These are phyloP conservation scores for Lepiota brunneoincarnata DNA, from an alignment of 768 basidiomycete species.

Conservation along the genomic window DNA sequence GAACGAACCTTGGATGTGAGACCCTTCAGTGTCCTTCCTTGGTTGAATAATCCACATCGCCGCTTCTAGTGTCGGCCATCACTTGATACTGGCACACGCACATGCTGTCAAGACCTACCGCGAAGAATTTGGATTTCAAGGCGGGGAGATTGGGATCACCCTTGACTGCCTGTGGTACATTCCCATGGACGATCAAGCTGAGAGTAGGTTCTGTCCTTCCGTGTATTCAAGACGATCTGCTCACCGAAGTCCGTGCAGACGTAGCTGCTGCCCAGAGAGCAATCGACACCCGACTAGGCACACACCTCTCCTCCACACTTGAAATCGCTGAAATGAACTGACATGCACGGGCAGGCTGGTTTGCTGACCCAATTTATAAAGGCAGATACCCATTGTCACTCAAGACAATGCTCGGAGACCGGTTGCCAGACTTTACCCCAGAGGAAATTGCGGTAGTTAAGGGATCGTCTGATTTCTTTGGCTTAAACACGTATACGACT, in stretches of 20 bases:
- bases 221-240: background rate
- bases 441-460: constrained; percentile 56
- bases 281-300: constrained; percentile 60
- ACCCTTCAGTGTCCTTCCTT: constrained; percentile 5
- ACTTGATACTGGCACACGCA: constrained; percentile 68
- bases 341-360: constrained; percentile 17
- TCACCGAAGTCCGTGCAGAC: constrained; percentile 33
- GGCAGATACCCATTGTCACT: constrained; percentile 61
- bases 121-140: constrained; percentile 50
- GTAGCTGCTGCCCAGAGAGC: constrained; percentile 60
- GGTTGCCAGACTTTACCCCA: constrained; percentile 51
- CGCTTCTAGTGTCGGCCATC: constrained; percentile 55
- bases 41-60: background rate
- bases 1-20: constrained; percentile 65
- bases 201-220: constrained; percentile 43
- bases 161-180: constrained; percentile 65
- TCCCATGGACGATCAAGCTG: constrained; percentile 61
- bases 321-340: background rate
- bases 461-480: constrained; percentile 66
- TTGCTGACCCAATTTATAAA: constrained; percentile 63
- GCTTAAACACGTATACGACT: constrained; percentile 65
- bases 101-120: constrained; percentile 63
- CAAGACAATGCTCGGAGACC: constrained; percentile 43
- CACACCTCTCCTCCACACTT: constrained; percentile 15
- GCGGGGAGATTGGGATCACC: constrained; percentile 70